Percentiles rank a stretch among this genome's conserved stretches.
phyloP scores from a whole-genome alignment of 305 asterid genomes.

The Solanum chacoense region DNA sequence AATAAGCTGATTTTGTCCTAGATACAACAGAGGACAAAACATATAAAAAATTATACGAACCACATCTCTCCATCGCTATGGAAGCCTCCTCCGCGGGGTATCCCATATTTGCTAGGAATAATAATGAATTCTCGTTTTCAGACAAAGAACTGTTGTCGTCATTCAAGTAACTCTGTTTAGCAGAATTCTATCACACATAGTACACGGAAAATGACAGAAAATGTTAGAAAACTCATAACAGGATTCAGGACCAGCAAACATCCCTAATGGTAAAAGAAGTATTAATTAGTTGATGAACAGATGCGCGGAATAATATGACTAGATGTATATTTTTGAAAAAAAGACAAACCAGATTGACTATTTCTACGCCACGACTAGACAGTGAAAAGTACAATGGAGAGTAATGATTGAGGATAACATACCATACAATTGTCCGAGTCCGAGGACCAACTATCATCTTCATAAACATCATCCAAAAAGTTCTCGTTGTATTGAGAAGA shows the following conservation, averaged over 20 bases:
- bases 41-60: constrained; percentile 22
- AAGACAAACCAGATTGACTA: neutral
- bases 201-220: neutral
- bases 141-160: constrained; percentile 34
- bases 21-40: neutral
- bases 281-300: neutral
- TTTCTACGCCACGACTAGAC: constrained; percentile 3
- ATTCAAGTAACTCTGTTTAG: constrained; percentile 21
- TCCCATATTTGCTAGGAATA: constrained; percentile 62
- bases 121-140: constrained; percentile 34
- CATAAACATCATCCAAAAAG: constrained; percentile 28
- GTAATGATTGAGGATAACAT: constrained; percentile 10
- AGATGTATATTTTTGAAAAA: neutral
- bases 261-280: neutral
- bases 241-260: neutral
- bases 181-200: neutral
- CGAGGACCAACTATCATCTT: constrained; percentile 46
- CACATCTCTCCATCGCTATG: constrained; percentile 75
- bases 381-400: neutral
- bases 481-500: constrained; percentile 46
- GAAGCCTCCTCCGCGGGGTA: constrained; percentile 53
- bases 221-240: neutral
- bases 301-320: neutral
- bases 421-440: constrained; percentile 40
- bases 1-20: neutral